Evolutionary conservation across 441 rosid species (phyloP), one percentile per base, ranked within the genome.

Genomic region (Biscutella laevigata): DNA sequence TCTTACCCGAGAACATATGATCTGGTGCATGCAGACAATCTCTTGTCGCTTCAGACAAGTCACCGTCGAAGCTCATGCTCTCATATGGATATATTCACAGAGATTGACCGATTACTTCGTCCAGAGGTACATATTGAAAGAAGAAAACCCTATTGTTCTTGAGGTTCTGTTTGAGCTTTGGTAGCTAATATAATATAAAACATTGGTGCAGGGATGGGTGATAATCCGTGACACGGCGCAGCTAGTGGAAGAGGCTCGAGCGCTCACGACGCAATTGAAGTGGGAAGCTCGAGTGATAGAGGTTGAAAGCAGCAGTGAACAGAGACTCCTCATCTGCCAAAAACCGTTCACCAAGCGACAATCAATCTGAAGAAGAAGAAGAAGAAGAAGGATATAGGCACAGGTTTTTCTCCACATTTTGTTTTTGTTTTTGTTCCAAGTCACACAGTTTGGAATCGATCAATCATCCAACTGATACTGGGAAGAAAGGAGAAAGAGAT

Each of bases 241-340:
- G n/a, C 79, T 84, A 5, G 69, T 94, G n/a, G 96, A 94, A 68
- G 59, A 69, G 20, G 95, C 88, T 16, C 89, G 99, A 78, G 63
- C 78, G 40, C 69, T 79, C 54, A 71, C 83, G 0, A 46, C 94
- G 2, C 74, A 68, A 62, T 65, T 94, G 73, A 94, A 82, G 67
- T 94, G 99, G 99, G 99, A 94, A 11, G 99, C 97, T 1, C 72
- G 99, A 59, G 80, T 94, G 6, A 55, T 79, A 33, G 99, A 89
- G 62, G 69, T 78, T 2, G 97, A 87, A 48, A 84, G 86, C 68
- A 84, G 71, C 80, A 83, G 83, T 12, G 94, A 89, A 4, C 97
- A 87, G 74, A 87, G 70, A 73, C 94, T 94, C 37, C 96, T 94
- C 13, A 67, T 94, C 66, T 90, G 97, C 62, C 99, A 94, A 74